phyloP scores from a whole-genome alignment of 1,284 basidiomycete species.

The Puccinia horiana region DNA sequence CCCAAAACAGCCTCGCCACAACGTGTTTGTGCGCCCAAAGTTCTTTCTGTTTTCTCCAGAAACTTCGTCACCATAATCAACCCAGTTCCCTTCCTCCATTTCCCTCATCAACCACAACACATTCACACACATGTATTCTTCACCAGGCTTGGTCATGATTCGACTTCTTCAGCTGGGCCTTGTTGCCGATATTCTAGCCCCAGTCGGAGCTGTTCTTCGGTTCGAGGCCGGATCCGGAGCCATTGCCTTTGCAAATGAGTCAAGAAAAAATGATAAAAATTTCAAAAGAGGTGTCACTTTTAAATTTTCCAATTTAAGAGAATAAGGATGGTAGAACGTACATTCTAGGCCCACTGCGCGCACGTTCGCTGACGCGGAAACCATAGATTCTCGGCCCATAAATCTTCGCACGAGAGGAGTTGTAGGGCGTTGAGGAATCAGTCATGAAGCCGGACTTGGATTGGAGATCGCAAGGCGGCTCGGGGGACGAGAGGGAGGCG shows the following conservation, averaged over 20 bases:
- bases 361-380: constrained; percentile 65
- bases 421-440: constrained; percentile 47
- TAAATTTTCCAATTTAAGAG: neutral
- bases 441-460: constrained; percentile 52
- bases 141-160: neutral
- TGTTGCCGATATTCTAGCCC: constrained; percentile 20
- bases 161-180: neutral
- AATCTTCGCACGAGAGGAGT: constrained; percentile 73
- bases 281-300: no score
- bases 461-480: constrained; percentile 48
- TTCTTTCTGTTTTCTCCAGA: no score
- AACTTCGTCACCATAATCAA: no score
- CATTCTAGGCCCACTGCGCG: constrained; percentile 91
- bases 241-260: constrained; percentile 35
- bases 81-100: neutral
- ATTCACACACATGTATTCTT: neutral
- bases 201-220: constrained; percentile 35
- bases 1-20: no score
- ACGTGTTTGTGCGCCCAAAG: no score
- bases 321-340: constrained; percentile 59
- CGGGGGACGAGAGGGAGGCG: constrained; percentile 37
- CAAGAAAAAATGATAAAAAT: neutral
- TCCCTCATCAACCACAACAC: neutral
- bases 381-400: constrained; percentile 93
- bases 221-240: constrained; percentile 34